Base-by-base conservation (phyloP, 257 asterid species). In the Mentha longifolia region DNA sequence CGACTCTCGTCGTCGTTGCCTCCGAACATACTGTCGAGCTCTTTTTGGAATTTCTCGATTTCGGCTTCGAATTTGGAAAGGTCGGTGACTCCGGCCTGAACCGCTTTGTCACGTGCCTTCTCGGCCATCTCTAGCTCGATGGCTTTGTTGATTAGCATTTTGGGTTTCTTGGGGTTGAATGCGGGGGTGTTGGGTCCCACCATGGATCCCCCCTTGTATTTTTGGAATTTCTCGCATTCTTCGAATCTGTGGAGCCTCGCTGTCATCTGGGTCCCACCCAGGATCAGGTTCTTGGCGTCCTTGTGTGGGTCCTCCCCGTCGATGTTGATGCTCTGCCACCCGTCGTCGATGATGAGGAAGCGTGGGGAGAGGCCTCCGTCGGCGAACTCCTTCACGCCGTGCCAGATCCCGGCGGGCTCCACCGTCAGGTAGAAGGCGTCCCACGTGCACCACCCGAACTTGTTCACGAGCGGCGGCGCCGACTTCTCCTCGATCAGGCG, bases 371-470 rank as follows among this genome's bases (percentile, higher is more conserved):
- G 14, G 3, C 92, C 91, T 0, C 95, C 92, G 1, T 74, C 85
- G 0, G 86, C 75, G 10, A 90, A 82, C 41, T 86, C 92, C 60
- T 82, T 76, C 4, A 86, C 84, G 0, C 87, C 91, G 19, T 80
- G 75, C 87, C 85, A 86, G 9, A 84, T 59, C 0, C 91, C 91
- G 9, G 84, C 85, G 3, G 91, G 91, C 61, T 86, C 87, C 16
- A 86, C 91, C 0, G 89, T 81, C 22, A 86, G 46, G 71, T 84
- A 86, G 68, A 86, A 86, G 10, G 91, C 89, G 28, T 86, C 91
- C 91, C 91, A 86, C 13, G 91, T 86, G 72, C 91, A 86, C 91
- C 91, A 86, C 41, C 91, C 95, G 42, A 87, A 87, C 43, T 77
- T 89, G 65, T 87, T 78, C 28, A 85, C 87, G 31, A 87, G 33